Conservation (phyloP, 306 rosid species). For the Castanea mollissima region DNA sequence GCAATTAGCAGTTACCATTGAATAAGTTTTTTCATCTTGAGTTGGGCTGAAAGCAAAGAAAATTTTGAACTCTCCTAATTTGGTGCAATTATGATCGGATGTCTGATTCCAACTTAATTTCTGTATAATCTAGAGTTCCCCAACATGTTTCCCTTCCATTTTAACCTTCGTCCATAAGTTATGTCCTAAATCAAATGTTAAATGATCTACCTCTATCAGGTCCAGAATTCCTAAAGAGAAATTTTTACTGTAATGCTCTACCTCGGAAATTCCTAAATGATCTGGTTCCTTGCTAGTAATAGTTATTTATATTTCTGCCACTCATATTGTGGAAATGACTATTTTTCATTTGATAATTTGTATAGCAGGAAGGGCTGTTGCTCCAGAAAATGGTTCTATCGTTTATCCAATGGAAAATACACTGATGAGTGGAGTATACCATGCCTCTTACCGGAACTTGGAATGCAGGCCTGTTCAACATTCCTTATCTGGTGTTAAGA, state of each 20-base stretch:
- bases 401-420: slow-evolving; percentile 11
- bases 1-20: neutral
- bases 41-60: neutral
- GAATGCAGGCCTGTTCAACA: slow-evolving; percentile 11
- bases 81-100: too few species aligned
- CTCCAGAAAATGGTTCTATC: neutral
- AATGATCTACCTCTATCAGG: neutral
- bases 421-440: neutral
- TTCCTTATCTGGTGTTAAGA: neutral
- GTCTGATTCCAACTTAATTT: too few species aligned
- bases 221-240: neutral
- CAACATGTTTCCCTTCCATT: neutral
- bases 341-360: neutral
- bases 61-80: neutral
- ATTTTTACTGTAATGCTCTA: neutral
- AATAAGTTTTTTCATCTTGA: neutral
- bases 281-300: too few species aligned
- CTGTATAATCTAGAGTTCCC: neutral
- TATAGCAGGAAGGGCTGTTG: slow-evolving; percentile 4
- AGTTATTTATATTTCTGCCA: neutral
- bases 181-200: neutral
- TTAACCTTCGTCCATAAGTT: neutral
- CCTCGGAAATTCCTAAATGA: neutral
- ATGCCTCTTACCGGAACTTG: neutral
- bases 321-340: neutral